Conservation (phyloP, 1,139 yeast species). For the Geotrichum carabidarum region DNA sequence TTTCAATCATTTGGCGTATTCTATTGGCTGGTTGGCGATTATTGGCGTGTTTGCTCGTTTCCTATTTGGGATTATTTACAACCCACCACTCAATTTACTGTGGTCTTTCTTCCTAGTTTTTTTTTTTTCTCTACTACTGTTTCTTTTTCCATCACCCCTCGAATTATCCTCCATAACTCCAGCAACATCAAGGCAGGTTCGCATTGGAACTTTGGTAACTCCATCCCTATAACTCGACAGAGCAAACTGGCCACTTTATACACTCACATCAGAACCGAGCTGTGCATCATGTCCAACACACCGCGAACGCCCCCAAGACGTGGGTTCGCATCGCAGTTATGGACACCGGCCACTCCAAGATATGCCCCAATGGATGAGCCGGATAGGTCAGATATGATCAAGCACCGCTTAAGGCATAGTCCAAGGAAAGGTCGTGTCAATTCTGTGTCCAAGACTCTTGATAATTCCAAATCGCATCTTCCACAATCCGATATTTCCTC, state of each 20-base stretch:
- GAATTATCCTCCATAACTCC: constrained; percentile 3
- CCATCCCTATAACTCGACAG: not conserved
- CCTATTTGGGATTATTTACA: not conserved
- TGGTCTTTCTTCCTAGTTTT: not conserved
- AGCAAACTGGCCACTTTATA: not conserved
- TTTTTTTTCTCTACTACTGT: not conserved
- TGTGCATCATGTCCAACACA: constrained; percentile 10
- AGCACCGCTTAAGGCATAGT: not conserved
- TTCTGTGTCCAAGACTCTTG: not conserved
- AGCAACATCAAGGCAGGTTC: not conserved
- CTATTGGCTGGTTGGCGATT: constrained; percentile 1
- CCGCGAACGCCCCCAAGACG: constrained; percentile 34
- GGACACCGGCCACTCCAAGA: constrained; percentile 38
- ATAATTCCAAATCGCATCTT: not conserved
- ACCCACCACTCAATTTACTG: constrained; percentile 7
- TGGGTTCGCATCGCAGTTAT: constrained; percentile 23
- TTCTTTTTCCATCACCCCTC: constrained; percentile 4
- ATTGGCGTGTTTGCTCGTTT: constrained; percentile 3
- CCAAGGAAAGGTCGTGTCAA: not conserved
- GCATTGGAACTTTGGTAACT: not conserved
- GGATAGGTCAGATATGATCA: constrained; percentile 21
- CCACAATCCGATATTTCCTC: not conserved
- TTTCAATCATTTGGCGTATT: not conserved
- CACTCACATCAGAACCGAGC: not conserved
- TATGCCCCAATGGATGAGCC: constrained; percentile 38